Evolutionary conservation across 164 flowering plant genomes (phyloP).

Genomic region (Chimonanthus praecox): DNA sequence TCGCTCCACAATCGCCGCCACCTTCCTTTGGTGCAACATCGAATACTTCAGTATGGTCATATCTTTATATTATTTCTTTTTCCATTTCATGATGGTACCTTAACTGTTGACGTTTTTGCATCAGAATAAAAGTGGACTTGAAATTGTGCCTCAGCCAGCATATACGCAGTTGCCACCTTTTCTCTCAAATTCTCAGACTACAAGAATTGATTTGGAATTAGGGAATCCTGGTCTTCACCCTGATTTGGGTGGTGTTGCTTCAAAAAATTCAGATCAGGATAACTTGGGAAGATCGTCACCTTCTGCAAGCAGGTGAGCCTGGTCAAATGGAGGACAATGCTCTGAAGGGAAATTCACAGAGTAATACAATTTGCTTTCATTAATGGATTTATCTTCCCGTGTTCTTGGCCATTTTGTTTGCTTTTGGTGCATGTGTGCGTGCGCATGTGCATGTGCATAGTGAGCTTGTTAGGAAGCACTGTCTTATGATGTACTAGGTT

Average conservation of each 20-base stretch:
- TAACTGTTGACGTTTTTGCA: constrained; percentile 12
- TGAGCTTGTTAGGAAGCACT: no score
- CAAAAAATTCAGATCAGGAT: constrained; percentile 40
- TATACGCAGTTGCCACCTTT: constrained; percentile 40
- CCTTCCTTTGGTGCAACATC: constrained; percentile 49
- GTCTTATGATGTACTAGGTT: no score
- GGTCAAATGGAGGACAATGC: constrained; percentile 31
- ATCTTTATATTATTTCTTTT: constrained; percentile 10
- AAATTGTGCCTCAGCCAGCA: constrained; percentile 67
- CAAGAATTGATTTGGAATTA: constrained; percentile 42
- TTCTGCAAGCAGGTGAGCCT: constrained; percentile 72
- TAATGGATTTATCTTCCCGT: neutral
- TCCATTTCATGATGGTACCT: constrained; percentile 8
- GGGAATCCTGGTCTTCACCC: constrained; percentile 31
- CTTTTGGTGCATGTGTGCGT: neutral
- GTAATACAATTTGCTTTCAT: constrained; percentile 15
- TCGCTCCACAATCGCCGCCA: constrained; percentile 47
- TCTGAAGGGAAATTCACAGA: constrained; percentile 1
- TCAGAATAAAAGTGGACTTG: constrained; percentile 69
- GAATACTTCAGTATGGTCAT: constrained; percentile 47
- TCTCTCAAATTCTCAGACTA: constrained; percentile 31
- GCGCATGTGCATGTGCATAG: neutral
- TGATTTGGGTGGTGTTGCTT: constrained; percentile 28
- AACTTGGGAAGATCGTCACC: constrained; percentile 58
- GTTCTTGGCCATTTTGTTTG: neutral